Percentiles rank a stretch among this genome's conserved stretches.
Evolutionary conservation across 306 rosid species (phyloP).

Genomic region (Delonix regia): DNA sequence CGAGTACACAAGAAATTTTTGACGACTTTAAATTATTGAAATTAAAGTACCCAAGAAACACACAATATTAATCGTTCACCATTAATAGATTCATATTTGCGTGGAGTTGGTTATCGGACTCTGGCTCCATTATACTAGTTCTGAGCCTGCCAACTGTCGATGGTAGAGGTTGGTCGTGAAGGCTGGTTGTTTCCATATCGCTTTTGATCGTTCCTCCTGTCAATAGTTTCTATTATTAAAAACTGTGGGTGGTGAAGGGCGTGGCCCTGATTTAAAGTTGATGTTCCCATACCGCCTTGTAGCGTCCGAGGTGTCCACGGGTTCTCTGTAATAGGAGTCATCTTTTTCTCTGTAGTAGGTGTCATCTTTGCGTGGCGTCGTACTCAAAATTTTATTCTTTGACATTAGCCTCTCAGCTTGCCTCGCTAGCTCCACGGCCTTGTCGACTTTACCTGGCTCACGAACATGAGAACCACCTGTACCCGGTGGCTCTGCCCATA

Average conservation of each 20-base stretch:
- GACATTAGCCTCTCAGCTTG: slow-evolving; percentile 34
- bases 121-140: slow-evolving; percentile 18
- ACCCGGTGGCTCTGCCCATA: neutral
- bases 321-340: neutral
- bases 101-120: neutral
- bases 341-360: neutral
- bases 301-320: slow-evolving; percentile 31
- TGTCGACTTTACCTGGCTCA: slow-evolving; percentile 14
- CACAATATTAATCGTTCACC: neutral
- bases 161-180: neutral
- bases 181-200: slow-evolving; percentile 6
- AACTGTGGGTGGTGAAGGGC: neutral
- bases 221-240: slow-evolving; percentile 10
- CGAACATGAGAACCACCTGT: neutral
- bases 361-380: slow-evolving; percentile 1
- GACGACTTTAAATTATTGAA: neutral
- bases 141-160: slow-evolving; percentile 28
- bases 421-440: slow-evolving; percentile 30
- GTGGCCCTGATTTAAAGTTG: neutral
- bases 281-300: slow-evolving; percentile 32
- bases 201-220: slow-evolving; percentile 19
- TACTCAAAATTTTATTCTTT: neutral
- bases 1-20: neutral
- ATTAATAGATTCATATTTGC: neutral
- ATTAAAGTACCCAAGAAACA: neutral